Evolutionary conservation across 176 grass and related monocot species (phyloP).

Genomic region (Aegilops bicornis): DNA sequence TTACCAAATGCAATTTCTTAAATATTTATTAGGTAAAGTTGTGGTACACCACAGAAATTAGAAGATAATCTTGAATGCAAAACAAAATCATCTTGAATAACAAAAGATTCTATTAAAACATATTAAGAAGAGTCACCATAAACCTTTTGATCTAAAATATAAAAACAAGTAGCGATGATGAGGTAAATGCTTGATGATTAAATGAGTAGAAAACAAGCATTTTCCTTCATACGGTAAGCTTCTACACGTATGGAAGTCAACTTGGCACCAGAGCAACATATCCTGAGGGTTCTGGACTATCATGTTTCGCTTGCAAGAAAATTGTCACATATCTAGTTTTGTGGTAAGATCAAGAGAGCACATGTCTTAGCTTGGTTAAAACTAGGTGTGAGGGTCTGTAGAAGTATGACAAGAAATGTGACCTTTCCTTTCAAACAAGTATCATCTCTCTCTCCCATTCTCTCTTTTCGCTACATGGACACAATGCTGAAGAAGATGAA

Average conservation of each 20-base stretch:
- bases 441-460: no score
- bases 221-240: not conserved
- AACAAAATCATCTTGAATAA: slow-evolving; percentile 10
- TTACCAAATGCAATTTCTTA: not conserved
- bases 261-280: not conserved
- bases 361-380: not conserved
- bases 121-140: not conserved
- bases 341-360: not conserved
- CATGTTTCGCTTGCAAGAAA: not conserved
- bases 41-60: not conserved
- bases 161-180: not conserved
- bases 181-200: not conserved
- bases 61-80: not conserved
- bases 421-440: not conserved
- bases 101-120: not conserved
- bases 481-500: not conserved
- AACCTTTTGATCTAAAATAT: slow-evolving; percentile 3
- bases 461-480: not conserved
- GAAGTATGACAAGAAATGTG: not conserved
- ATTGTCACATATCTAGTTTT: not conserved
- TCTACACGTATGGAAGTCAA: not conserved
- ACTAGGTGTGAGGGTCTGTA: not conserved
- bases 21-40: slow-evolving; percentile 18
- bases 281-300: not conserved
- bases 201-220: not conserved